Conservation (phyloP, 108 stramenopile genomes). For the Pseudonitzschia pungens region DNA sequence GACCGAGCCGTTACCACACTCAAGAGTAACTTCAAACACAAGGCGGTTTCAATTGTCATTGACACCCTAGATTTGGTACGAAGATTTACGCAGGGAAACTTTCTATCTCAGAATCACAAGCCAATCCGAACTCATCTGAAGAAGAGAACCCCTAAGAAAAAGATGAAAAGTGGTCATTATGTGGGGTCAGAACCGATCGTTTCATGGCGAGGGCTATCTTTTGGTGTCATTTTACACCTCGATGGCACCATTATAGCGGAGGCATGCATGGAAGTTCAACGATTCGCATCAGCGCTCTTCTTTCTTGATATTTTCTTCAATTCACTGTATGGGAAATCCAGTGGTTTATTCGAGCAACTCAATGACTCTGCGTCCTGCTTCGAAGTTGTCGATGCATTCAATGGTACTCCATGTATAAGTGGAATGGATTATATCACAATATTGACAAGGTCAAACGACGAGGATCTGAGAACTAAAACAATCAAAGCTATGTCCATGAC, state of each 20-base stretch:
- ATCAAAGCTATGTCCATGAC: slow-evolving; percentile 48
- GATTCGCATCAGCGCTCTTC: slow-evolving; percentile 63
- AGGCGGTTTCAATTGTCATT: slow-evolving; percentile 46
- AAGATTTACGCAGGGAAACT: slow-evolving; percentile 46
- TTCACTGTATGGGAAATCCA: slow-evolving; percentile 20
- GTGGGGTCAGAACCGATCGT: slow-evolving; percentile 9
- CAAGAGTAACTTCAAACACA: background rate
- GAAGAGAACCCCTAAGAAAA: background rate
- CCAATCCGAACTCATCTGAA: slow-evolving; percentile 21
- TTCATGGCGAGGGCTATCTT: slow-evolving; percentile 70
- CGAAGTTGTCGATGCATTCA: slow-evolving; percentile 30
- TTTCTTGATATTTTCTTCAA: slow-evolving; percentile 59
- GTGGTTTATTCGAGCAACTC: slow-evolving; percentile 27
- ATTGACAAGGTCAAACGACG: slow-evolving; percentile 4
- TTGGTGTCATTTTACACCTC: slow-evolving; percentile 61
- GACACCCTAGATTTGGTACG: slow-evolving; percentile 58
- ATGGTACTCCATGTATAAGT: background rate
- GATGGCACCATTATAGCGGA: slow-evolving; percentile 61
- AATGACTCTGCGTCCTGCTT: slow-evolving; percentile 20
- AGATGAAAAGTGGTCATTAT: slow-evolving; percentile 16
- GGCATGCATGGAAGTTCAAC: slow-evolving; percentile 57
- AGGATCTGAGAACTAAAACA: slow-evolving; percentile 28
- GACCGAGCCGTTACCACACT: background rate
- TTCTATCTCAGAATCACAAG: slow-evolving; percentile 36
- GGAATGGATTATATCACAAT: background rate